phyloP scores from a whole-genome alignment of 2,329 filamentous ascomycete species.

The Monosporascus sp. region DNA sequence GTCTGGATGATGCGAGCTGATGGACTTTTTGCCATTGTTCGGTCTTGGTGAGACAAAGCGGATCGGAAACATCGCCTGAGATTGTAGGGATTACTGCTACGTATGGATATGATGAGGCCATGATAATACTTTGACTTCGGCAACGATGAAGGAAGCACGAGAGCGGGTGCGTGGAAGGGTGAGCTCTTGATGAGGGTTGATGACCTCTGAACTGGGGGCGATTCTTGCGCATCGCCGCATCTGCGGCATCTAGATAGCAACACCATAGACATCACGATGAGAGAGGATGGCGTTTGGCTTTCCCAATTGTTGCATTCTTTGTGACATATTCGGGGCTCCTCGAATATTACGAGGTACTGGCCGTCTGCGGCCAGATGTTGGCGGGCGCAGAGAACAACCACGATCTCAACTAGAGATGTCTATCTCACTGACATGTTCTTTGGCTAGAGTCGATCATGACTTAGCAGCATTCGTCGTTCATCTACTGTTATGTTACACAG shows the following conservation, averaged over 20 bases:
- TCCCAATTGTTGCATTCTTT: background rate
- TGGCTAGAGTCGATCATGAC: too few species aligned
- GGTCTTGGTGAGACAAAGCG: background rate
- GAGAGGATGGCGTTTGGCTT: slow-evolving; percentile 8
- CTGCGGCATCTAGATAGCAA: slow-evolving; percentile 30
- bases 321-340: background rate
- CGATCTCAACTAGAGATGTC: too few species aligned
- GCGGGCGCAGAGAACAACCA: too few species aligned
- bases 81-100: slow-evolving; percentile 8
- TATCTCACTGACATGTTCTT: too few species aligned
- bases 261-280: slow-evolving; percentile 27
- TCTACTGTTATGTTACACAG: too few species aligned
- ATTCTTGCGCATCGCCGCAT: slow-evolving; percentile 25
- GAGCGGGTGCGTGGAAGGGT: slow-evolving; percentile 16
- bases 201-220: slow-evolving; percentile 17
- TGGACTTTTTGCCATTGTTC: slow-evolving; percentile 1
- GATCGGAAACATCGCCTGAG: slow-evolving; percentile 3
- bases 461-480: too few species aligned
- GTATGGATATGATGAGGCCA: slow-evolving; percentile 18
- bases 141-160: slow-evolving; percentile 18
- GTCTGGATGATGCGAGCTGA: slow-evolving; percentile 7
- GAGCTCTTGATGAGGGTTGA: slow-evolving; percentile 18
- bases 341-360: background rate
- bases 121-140: slow-evolving; percentile 21
- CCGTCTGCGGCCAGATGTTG: too few species aligned